These are phyloP conservation scores for Cytospora leucostoma DNA, from an alignment of 2,329 filamentous ascomycete species.

Conservation along the genomic window DNA sequence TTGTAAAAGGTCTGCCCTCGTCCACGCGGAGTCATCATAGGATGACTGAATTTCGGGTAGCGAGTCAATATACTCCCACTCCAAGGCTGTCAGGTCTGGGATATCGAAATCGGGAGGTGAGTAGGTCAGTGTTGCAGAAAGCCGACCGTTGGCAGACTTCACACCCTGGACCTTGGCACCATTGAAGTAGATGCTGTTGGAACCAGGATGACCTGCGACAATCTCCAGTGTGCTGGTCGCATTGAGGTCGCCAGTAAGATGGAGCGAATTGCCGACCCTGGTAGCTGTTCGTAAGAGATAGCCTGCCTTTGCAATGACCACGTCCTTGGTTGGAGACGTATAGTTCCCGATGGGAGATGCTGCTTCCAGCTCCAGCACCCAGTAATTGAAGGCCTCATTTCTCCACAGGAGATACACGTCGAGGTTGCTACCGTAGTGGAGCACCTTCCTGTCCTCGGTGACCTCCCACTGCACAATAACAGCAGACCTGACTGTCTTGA, in stretches of 20 bases:
- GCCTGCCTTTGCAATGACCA: slow-evolving; percentile 61
- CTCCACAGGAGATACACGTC: slow-evolving; percentile 53
- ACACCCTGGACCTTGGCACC: slow-evolving; percentile 40
- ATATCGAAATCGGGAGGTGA: slow-evolving; percentile 51
- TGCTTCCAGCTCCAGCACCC: slow-evolving; percentile 57
- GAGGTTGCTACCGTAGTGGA: slow-evolving; percentile 41
- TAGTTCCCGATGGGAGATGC: slow-evolving; percentile 31
- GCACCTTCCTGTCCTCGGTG: slow-evolving; percentile 33
- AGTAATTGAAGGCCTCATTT: slow-evolving; percentile 69
- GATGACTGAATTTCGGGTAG: slow-evolving; percentile 65
- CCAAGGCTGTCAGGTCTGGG: slow-evolving; percentile 57
- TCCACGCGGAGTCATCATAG: slow-evolving; percentile 73
- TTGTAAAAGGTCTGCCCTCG: slow-evolving; percentile 52
- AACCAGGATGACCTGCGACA: slow-evolving; percentile 57
- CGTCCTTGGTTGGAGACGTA: slow-evolving; percentile 36
- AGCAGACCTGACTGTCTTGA: slow-evolving; percentile 25
- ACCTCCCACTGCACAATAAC: slow-evolving; percentile 39
- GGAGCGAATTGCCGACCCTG: slow-evolving; percentile 56
- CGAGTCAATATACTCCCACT: slow-evolving; percentile 71
- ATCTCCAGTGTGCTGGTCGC: slow-evolving; percentile 67
- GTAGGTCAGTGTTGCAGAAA: slow-evolving; percentile 47
- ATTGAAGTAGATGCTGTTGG: slow-evolving; percentile 49
- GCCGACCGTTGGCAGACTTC: slow-evolving; percentile 43
- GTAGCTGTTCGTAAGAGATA: slow-evolving; percentile 65
- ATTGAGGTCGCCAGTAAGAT: slow-evolving; percentile 72